Conservation (phyloP, 768 basidiomycete species). For the Termitomyces sp. region DNA sequence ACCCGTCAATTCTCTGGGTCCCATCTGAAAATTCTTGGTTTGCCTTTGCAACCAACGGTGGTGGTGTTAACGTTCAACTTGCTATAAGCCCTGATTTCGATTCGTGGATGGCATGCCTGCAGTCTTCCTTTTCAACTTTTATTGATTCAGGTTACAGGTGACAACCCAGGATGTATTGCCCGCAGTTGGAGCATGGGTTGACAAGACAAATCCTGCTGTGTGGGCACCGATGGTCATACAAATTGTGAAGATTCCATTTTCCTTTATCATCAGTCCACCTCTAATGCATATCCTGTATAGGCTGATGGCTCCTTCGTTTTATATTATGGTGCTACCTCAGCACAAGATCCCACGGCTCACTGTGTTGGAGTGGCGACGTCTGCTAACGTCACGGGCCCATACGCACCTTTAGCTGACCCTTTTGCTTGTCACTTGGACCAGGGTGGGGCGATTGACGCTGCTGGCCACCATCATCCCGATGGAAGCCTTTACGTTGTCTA, state of each 20-base stretch:
- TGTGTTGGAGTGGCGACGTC: slow-evolving; percentile 12
- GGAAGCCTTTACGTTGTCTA: slow-evolving; percentile 13
- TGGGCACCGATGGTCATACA: slow-evolving; percentile 14
- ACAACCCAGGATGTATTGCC: slow-evolving; percentile 5
- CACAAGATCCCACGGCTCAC: slow-evolving; percentile 6
- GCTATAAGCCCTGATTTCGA: slow-evolving; percentile 9
- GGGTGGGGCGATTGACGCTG: slow-evolving; percentile 9
- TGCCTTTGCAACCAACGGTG: slow-evolving; percentile 9
- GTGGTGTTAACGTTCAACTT: slow-evolving; percentile 7
- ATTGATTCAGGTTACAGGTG: not conserved
- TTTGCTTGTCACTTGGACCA: slow-evolving; percentile 11
- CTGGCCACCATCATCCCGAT: slow-evolving; percentile 11
- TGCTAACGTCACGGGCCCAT: slow-evolving; percentile 2
- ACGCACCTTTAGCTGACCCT: slow-evolving; percentile 1
- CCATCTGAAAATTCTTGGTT: slow-evolving; percentile 10
- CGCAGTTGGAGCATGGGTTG: slow-evolving; percentile 10
- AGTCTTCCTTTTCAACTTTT: not conserved
- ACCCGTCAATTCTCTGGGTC: slow-evolving; percentile 10
- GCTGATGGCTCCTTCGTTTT: slow-evolving; percentile 8
- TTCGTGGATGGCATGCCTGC: slow-evolving; percentile 4
- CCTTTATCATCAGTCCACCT: not conserved
- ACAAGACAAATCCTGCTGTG: slow-evolving; percentile 5
- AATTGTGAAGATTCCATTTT: not conserved
- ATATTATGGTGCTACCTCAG: slow-evolving; percentile 11
- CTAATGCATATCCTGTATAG: not conserved